A percentile compares a stretch with the other conserved stretches of the same genome.
Evolutionary conservation across 768 basidiomycete genomes (phyloP).

Genomic region (Boletus fagicola): DNA sequence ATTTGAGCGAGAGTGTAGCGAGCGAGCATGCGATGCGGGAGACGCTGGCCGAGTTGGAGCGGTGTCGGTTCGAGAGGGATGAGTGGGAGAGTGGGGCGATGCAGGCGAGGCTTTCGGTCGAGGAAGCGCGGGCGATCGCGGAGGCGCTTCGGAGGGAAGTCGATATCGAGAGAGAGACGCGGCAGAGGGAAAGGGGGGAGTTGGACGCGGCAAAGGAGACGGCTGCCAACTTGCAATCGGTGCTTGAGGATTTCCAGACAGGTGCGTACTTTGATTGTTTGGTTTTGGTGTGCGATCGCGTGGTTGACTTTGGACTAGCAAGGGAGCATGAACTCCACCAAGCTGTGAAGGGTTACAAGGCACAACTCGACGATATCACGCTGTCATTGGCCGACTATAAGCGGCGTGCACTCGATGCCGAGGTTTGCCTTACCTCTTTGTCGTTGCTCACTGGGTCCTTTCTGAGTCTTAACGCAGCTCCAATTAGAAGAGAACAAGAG

Average conservation of each 20-base stretch:
- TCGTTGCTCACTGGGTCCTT: not conserved
- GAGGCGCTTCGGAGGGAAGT: conserved; percentile 61
- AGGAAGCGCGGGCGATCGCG: conserved; percentile 61
- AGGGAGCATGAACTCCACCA: conserved; percentile 89
- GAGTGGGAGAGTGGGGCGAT: conserved; percentile 63
- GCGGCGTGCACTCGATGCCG: conserved; percentile 81
- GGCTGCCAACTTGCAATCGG: conserved; percentile 82
- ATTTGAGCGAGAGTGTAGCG: conserved; percentile 63
- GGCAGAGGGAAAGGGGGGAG: conserved; percentile 53
- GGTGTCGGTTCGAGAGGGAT: conserved; percentile 77
- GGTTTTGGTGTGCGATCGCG: not conserved
- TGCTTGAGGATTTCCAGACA: conserved; percentile 92
- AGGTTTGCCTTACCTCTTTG: conserved; percentile 47
- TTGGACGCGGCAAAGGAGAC: conserved; percentile 72
- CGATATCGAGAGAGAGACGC: conserved; percentile 60
- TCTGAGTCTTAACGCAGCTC: conserved; percentile 43
- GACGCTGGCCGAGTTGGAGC: conserved; percentile 82
- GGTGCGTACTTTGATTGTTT: conserved; percentile 43
- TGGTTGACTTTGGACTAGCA: conserved; percentile 43
- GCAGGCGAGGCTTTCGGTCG: conserved; percentile 67
- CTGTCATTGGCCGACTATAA: conserved; percentile 88
- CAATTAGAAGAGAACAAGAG: conserved; percentile 71
- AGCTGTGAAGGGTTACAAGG: conserved; percentile 79
- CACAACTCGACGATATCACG: conserved; percentile 65
- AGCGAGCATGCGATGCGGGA: conserved; percentile 83